These are phyloP conservation scores for Flaveria sonorensis DNA, from an alignment of 129 eudicot species.

Conservation along the genomic window DNA sequence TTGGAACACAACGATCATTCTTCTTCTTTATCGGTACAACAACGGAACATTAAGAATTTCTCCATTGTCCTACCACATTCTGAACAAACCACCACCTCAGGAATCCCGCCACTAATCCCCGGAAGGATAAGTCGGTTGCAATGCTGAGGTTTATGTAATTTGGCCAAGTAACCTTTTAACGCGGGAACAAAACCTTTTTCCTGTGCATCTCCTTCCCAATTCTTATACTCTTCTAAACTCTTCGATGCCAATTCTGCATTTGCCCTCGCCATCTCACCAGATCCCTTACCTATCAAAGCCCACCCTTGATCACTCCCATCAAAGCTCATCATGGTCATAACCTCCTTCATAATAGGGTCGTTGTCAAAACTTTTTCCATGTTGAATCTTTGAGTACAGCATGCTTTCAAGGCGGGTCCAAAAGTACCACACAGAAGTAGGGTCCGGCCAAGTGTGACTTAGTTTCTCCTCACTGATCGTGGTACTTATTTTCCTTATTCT, in stretches of 20 bases:
- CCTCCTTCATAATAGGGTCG: constrained; percentile 67
- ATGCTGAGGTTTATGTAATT: constrained; percentile 62
- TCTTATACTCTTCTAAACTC: constrained; percentile 40
- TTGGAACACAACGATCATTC: constrained; percentile 2
- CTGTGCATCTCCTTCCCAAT: constrained; percentile 57
- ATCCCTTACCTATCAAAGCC: constrained; percentile 64
- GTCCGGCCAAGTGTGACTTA: constrained; percentile 63
- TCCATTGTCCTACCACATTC: constrained; percentile 87
- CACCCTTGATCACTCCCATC: constrained; percentile 79
- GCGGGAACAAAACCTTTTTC: constrained; percentile 66
- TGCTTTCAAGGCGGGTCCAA: constrained; percentile 95
- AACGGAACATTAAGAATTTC: constrained; percentile 82
- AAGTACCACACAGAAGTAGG: constrained; percentile 74
- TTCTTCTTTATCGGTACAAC: constrained; percentile 60
- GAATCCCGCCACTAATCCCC: constrained; percentile 74
- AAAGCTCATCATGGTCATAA: constrained; percentile 68
- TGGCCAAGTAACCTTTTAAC: constrained; percentile 45
- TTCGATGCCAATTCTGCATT: constrained; percentile 45
- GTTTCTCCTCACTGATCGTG: constrained; percentile 41
- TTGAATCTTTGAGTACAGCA: constrained; percentile 78
- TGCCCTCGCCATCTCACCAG: constrained; percentile 56
- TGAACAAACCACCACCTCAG: constrained; percentile 77
- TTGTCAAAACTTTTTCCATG: constrained; percentile 54
- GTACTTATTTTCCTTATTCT: constrained; percentile 45
- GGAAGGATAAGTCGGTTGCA: constrained; percentile 83